Percentiles rank a stretch among this genome's conserved stretches.
Evolutionary conservation across 495 filamentous ascomycete genomes (phyloP).

Genomic region (Daldinia grandis): DNA sequence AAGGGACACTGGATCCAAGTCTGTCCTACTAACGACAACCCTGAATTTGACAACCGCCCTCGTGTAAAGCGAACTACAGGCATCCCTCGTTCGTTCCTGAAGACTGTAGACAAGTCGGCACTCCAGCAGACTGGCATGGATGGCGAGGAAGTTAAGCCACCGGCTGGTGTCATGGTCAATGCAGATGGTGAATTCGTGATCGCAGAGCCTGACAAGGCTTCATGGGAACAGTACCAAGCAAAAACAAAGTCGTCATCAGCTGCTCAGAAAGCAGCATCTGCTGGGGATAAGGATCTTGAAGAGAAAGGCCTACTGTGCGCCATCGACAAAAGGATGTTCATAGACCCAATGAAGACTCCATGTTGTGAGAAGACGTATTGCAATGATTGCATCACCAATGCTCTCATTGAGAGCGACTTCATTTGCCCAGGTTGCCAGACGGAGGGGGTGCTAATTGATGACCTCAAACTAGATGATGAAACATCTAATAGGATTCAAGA

Average conservation of each 20-base stretch:
- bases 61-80: slow-evolving; percentile 95
- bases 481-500: slow-evolving; percentile 75
- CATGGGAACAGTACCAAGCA: slow-evolving; percentile 96
- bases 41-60: slow-evolving; percentile 88
- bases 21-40: slow-evolving; percentile 97
- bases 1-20: slow-evolving; percentile 99
- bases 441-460: slow-evolving; percentile 91
- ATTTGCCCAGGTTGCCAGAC: slow-evolving; percentile 89
- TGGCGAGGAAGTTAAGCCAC: slow-evolving; percentile 78
- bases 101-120: slow-evolving; percentile 88
- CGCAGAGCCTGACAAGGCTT: slow-evolving; percentile 89
- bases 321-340: slow-evolving; percentile 95
- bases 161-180: slow-evolving; percentile 92
- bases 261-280: slow-evolving; percentile 73
- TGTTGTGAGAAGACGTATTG: slow-evolving; percentile 98
- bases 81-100: slow-evolving; percentile 91
- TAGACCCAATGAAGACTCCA: slow-evolving; percentile 97
- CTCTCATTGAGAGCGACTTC: slow-evolving; percentile 97
- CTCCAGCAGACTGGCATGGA: slow-evolving; percentile 75
- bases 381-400: slow-evolving; percentile 98
- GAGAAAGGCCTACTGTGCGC: slow-evolving; percentile 89
- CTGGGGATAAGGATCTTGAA: slow-evolving; percentile 77
- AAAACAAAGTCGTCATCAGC: slow-evolving; percentile 86
- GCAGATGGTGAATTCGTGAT: slow-evolving; percentile 96
- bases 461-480: slow-evolving; percentile 83